Evolutionary conservation across 352 stramenopile species (phyloP).

Genomic region (Globisporangium heterothallicum): DNA sequence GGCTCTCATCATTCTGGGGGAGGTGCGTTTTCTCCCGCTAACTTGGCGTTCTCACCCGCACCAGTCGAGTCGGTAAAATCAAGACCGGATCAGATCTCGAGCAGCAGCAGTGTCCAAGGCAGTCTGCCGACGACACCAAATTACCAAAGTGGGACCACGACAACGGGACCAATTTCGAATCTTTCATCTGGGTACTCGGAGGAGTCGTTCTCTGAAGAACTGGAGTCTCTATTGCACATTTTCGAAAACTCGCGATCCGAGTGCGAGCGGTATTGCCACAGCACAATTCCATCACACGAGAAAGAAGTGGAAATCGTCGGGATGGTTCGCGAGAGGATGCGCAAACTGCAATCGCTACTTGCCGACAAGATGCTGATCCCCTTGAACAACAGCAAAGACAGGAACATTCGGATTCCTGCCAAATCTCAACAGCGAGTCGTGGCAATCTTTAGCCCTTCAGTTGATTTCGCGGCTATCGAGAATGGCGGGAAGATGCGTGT

Average conservation of each 20-base stretch:
- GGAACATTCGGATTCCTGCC: slow-evolving; percentile 71
- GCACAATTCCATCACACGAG: slow-evolving; percentile 43
- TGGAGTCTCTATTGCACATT: slow-evolving; percentile 55
- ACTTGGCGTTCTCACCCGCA: neutral
- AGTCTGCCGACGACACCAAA: neutral
- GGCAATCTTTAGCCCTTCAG: slow-evolving; percentile 62
- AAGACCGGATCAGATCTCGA: slow-evolving; percentile 9
- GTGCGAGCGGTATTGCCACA: slow-evolving; percentile 72
- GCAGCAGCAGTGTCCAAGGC: neutral
- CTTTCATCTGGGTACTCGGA: slow-evolving; percentile 3
- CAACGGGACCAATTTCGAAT: neutral
- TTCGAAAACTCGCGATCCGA: slow-evolving; percentile 62
- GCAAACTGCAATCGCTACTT: slow-evolving; percentile 62
- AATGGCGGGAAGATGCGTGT: slow-evolving; percentile 62
- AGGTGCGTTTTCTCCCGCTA: neutral
- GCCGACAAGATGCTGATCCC: slow-evolving; percentile 64
- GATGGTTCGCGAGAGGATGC: slow-evolving; percentile 67
- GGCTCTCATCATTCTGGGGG: slow-evolving; percentile 1
- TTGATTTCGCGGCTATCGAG: slow-evolving; percentile 27
- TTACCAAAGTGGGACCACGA: slow-evolving; percentile 4
- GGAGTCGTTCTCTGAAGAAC: slow-evolving; percentile 28
- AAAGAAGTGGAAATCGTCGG: slow-evolving; percentile 78
- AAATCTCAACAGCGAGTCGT: slow-evolving; percentile 78
- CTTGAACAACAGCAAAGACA: slow-evolving; percentile 61
- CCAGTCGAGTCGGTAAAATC: slow-evolving; percentile 13